Base-by-base conservation (phyloP, 1,284 basidiomycete species). In the Sporisorium sorghi region DNA sequence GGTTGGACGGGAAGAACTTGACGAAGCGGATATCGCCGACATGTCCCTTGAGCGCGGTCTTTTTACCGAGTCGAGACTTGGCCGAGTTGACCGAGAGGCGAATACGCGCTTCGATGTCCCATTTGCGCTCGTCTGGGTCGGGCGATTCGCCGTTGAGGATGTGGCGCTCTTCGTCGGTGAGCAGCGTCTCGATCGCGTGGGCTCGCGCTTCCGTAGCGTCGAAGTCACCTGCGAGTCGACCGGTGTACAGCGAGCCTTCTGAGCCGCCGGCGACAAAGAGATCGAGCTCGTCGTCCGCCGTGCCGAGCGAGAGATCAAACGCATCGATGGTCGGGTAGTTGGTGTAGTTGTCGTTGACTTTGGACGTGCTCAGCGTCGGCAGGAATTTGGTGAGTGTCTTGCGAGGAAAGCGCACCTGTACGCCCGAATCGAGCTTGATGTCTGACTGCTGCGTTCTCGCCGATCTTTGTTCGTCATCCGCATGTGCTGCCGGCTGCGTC, bases 1-100 rank as follows among this genome's bases (percentile, higher is more conserved):
- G 59, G 50, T 77, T 78, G 44, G 74, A 77, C 3, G 82, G 82
- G 52, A 83, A 82, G 58, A 83, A 80, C 15, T 66, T 61, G 26
- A 69, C 79, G 43, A 60, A 74, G 6, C 70, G 61, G 7, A 83
- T 47, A 26, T 83, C 82, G 15, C 79, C 74, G 12, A 74, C 73
- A 40, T 83, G 82, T 0, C 80, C 80, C 26, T 71, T 69, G 15
- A 78, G 70, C 3, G 49, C 26, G 0, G 71, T 62, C 42, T 69
- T 74, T 35, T 68, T 76, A 11, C 40, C 42, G 7, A 50, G 17
- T 2, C 37, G 23, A 0, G 67, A 24, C 32, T 64, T 64, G 21
- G 50, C 58, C 14, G 53, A 23, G 33, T 65, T 69, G 48, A 64
- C 39, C 17, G 44, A 21, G 42, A 77, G 53, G 2, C 71, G 58